Conservation (phyloP, 345 rosid species). For the Bretschneidera sinensis region DNA sequence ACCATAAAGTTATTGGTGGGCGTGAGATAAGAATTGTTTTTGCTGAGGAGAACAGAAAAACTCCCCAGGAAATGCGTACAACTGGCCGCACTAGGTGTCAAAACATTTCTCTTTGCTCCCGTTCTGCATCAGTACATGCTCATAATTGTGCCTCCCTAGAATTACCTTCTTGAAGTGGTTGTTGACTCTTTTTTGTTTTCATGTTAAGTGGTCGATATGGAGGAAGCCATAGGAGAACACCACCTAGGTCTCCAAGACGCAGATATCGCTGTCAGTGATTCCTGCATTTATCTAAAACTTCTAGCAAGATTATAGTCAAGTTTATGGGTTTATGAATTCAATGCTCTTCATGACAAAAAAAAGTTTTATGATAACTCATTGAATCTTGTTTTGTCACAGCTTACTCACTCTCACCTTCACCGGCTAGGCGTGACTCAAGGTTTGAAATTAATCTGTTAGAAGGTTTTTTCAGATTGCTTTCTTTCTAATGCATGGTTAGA, state of each 20-base stretch:
- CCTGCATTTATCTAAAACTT: slow-evolving; percentile 6
- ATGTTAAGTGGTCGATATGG: slow-evolving; percentile 58
- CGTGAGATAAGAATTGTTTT: slow-evolving; percentile 91
- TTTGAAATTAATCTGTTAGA: slow-evolving; percentile 26
- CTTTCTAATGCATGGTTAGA: too few species aligned
- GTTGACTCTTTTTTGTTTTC: slow-evolving; percentile 4
- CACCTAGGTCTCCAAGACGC: slow-evolving; percentile 67
- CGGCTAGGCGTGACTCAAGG: slow-evolving; percentile 53
- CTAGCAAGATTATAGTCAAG: not conserved
- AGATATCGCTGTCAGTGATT: slow-evolving; percentile 57
- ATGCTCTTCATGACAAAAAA: not conserved
- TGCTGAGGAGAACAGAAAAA: slow-evolving; percentile 92
- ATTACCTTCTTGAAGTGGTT: not conserved
- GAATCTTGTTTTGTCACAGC: slow-evolving; percentile 50
- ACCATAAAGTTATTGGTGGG: slow-evolving; percentile 81
- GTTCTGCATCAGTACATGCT: not conserved
- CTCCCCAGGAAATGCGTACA: slow-evolving; percentile 76
- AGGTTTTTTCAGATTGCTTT: not conserved
- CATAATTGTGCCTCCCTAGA: not conserved
- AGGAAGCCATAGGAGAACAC: slow-evolving; percentile 56
- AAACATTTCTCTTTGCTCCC: not conserved
- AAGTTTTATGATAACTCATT: slow-evolving; percentile 9
- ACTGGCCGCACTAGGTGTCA: slow-evolving; percentile 44
- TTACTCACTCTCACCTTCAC: slow-evolving; percentile 58
- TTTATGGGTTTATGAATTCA: not conserved